Base-by-base conservation (phyloP, 805 yeast genomes). In the Metschnikowia colocasiae region DNA sequence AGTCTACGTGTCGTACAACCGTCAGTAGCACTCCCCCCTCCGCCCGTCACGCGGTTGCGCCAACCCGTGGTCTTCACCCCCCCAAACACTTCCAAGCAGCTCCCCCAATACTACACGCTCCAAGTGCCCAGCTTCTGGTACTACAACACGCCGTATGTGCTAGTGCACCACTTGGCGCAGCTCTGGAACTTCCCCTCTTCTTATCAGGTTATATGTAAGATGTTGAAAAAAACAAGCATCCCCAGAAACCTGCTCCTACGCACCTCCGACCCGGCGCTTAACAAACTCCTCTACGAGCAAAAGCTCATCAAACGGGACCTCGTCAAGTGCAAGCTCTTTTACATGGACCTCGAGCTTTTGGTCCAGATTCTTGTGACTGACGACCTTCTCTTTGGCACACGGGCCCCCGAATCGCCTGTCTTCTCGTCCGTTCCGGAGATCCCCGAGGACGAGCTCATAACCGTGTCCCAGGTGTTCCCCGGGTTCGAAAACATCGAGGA, bases 171-270 rank as follows among this genome's bases (percentile, higher is more conserved):
- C 48, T 55, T 72, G 43, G 64, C 72, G 6, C 34, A 26, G 23
- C 45, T 63, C 8, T 71, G 73, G 73, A 66, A 64, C 49, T 71
- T 58, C 43, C 75, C 76, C 1, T 71, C 76, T 6, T 65, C 75
- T 3, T 71, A 72, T 49, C 77, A 72, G 52, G 48, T 72, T 18
- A 61, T 72, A 25, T 43, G 50, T n/a, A 59, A 58, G 46, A 31
- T 70, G 6, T 48, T 64, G 16, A 63, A 62, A 42, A 45, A 50
- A 6, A 50, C 64, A 1, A 19, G 35, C 8, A 36, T 52, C 20
- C n/a, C 50, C 1, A 61, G 56, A 38, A 31, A 44, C 8, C 59
- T 53, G 3, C 53, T 66, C 37, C 36, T 54, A 6, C 48, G 51
- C 16, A 38, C 55, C 1, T 48, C 68, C 7, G 43, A 51, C 31